phyloP scores from a whole-genome alignment of 2,329 filamentous ascomycete genomes.

The Aspergillus novofumigatus region DNA sequence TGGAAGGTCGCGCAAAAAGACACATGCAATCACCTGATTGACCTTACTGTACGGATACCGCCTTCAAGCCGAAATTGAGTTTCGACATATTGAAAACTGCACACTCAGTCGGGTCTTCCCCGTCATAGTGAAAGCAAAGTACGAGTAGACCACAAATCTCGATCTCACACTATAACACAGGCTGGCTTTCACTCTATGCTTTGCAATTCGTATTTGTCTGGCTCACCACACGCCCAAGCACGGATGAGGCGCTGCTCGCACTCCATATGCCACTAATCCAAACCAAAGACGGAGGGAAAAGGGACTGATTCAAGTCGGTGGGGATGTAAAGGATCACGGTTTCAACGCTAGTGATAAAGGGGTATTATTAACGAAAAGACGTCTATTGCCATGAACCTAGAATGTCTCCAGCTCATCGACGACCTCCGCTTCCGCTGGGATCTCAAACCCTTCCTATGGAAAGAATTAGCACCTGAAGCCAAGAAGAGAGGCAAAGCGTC shows the following conservation, averaged over 20 bases:
- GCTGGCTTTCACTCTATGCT: background rate
- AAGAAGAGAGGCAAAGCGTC: background rate
- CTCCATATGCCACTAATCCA: background rate
- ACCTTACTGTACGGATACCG: background rate
- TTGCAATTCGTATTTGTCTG: background rate
- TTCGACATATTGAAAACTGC: background rate
- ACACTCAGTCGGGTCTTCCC: background rate
- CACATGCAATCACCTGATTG: background rate
- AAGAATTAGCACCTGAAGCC: constrained; percentile 4
- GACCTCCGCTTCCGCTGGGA: constrained; percentile 26
- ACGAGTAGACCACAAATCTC: background rate
- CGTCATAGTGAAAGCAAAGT: background rate
- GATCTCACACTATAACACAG: background rate
- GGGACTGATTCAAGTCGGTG: background rate
- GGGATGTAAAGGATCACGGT: constrained; percentile 5
- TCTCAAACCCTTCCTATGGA: constrained; percentile 30
- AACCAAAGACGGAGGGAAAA: background rate
- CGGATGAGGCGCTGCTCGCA: background rate
- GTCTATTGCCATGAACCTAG: constrained; percentile 13
- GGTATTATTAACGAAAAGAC: constrained; percentile 24
- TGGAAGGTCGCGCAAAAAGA: background rate
- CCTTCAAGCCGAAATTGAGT: background rate
- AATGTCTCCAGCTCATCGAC: constrained; percentile 30
- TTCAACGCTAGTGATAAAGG: constrained; percentile 20
- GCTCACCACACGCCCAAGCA: background rate